Conservation (phyloP, 2,329 filamentous ascomycete species). For the Calycina herbarum region DNA sequence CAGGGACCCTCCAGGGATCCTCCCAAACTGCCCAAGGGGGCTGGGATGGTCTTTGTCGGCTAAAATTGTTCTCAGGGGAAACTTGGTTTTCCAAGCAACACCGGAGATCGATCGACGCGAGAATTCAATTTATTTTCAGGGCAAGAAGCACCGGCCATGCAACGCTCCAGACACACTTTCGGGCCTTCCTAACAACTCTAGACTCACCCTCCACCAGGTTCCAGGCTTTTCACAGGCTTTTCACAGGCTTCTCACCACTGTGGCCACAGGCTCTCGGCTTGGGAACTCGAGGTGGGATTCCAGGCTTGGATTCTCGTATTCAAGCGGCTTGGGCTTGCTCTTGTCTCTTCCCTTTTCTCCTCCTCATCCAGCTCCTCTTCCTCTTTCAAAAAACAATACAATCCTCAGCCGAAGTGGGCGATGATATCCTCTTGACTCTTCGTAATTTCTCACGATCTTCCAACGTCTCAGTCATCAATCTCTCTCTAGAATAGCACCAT, state of each 20-base stretch:
- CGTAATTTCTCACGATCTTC: too few species aligned
- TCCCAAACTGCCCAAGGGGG: neutral
- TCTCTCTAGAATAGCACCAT: neutral
- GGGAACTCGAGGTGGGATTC: neutral
- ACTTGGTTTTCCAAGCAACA: neutral
- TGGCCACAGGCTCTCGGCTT: too few species aligned
- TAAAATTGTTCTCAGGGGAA: slow-evolving; percentile 1
- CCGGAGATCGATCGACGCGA: neutral
- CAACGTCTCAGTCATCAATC: neutral
- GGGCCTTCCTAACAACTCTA: neutral
- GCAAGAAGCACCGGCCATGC: neutral
- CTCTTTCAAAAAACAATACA: neutral
- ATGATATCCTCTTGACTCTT: too few species aligned
- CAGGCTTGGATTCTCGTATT: slow-evolving; percentile 1
- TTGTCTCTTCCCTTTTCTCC: neutral
- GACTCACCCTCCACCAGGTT: neutral
- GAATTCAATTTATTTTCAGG: neutral
- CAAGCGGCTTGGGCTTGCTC: neutral
- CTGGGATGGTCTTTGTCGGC: neutral
- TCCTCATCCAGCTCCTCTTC: neutral
- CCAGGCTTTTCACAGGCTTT: neutral
- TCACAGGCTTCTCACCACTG: too few species aligned
- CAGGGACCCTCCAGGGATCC: neutral
- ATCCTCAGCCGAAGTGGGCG: neutral
- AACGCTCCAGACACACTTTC: neutral